Conservation (phyloP, 345 rosid genomes). For the Aethionema arabicum region DNA sequence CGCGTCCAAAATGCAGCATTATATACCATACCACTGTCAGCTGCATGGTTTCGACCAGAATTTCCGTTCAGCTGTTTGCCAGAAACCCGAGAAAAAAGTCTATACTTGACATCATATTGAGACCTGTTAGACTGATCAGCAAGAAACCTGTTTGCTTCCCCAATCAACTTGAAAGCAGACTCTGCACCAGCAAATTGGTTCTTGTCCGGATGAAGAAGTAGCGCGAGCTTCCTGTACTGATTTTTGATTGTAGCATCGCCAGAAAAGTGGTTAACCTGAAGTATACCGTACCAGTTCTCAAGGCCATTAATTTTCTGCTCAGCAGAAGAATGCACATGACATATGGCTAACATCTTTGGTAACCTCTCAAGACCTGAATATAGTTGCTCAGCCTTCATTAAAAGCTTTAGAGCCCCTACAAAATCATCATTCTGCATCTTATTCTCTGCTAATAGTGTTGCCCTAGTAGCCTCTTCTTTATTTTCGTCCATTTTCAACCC, state of each 20-base stretch:
- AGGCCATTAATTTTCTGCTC: constrained; percentile 49
- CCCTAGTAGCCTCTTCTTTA: constrained; percentile 86
- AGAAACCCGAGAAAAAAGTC: constrained; percentile 32
- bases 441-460: constrained; percentile 59
- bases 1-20: constrained; percentile 57
- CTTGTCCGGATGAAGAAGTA: constrained; percentile 90
- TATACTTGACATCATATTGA: constrained; percentile 53
- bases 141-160: constrained; percentile 71
- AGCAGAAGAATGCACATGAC: constrained; percentile 73
- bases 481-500: constrained; percentile 63
- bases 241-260: constrained; percentile 66
- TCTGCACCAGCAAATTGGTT: constrained; percentile 86
- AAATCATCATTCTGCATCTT: constrained; percentile 62
- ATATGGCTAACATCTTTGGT: constrained; percentile 61
- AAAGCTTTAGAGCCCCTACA: constrained; percentile 54
- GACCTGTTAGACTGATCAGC: constrained; percentile 51
- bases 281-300: constrained; percentile 89
- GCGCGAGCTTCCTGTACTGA: constrained; percentile 79
- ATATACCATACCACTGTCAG: neutral
- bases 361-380: constrained; percentile 63
- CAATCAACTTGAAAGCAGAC: constrained; percentile 86
- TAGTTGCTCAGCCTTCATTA: constrained; percentile 62
- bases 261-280: constrained; percentile 53
- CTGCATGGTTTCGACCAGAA: constrained; percentile 32
- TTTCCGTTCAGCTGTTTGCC: constrained; percentile 37